Conservation (phyloP, 495 filamentous ascomycete genomes). For the Darksidea phi region DNA sequence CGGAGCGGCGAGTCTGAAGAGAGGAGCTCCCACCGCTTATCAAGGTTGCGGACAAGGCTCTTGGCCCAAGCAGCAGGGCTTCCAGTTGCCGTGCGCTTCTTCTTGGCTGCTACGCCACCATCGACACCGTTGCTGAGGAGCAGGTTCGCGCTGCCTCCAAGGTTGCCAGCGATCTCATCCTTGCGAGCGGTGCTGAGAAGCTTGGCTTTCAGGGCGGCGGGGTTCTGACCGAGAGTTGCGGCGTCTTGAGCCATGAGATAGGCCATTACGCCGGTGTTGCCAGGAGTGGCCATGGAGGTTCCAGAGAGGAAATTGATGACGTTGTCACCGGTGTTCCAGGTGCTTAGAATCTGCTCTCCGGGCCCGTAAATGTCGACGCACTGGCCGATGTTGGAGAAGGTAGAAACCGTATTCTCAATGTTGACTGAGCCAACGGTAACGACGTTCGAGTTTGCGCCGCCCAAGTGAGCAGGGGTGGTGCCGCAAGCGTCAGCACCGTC, state of each 20-base stretch:
- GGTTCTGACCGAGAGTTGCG: conserved; percentile 38
- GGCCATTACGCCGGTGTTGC: conserved; percentile 54
- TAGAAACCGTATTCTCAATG: conserved; percentile 37
- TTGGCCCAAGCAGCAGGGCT: conserved; percentile 19
- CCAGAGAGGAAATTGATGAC: conserved; percentile 41
- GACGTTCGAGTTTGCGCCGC: conserved; percentile 40
- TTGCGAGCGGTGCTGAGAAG: conserved; percentile 36
- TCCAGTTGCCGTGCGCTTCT: conserved; percentile 27
- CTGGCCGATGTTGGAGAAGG: conserved; percentile 46
- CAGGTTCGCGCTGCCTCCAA: conserved; percentile 27
- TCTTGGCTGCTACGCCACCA: conserved; percentile 9
- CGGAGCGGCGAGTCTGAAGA: conserved; percentile 14
- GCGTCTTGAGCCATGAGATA: conserved; percentile 44
- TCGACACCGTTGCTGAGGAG: conserved; percentile 41
- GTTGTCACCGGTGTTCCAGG: conserved; percentile 41
- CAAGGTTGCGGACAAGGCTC: conserved; percentile 5
- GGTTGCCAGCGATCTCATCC: conserved; percentile 14
- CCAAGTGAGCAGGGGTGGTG: conserved; percentile 39
- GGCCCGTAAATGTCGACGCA: conserved; percentile 50
- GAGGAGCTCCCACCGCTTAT: conserved; percentile 15
- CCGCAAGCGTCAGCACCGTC: conserved; percentile 39
- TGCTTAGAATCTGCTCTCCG: conserved; percentile 42
- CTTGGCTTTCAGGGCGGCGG: conserved; percentile 46
- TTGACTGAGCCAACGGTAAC: conserved; percentile 45
- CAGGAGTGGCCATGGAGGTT: conserved; percentile 49